Conservation (phyloP, 2,329 filamentous ascomycete genomes). For the Eutypa lata region DNA sequence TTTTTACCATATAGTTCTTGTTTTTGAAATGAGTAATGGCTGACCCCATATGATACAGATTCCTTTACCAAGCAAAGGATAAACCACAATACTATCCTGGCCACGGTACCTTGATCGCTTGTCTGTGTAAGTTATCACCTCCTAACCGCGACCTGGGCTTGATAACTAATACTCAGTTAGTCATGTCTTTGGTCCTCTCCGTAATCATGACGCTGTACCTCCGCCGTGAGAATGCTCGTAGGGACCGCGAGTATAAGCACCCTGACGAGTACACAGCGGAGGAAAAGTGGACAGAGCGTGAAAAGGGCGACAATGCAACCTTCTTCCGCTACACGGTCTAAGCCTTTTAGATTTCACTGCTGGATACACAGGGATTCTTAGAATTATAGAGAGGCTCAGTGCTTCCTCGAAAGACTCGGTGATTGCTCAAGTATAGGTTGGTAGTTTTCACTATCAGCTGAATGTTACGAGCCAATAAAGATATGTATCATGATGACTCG, state of each 20-base stretch:
- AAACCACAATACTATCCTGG: conserved; percentile 40
- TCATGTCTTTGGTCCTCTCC: conserved; percentile 47
- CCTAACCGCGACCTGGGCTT: conserved; percentile 16
- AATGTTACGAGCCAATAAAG: no score
- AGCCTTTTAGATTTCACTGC: background rate
- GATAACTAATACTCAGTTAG: background rate
- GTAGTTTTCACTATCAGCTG: no score
- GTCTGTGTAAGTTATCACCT: background rate
- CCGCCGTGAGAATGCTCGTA: conserved; percentile 51
- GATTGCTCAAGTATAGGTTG: no score
- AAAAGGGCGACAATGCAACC: conserved; percentile 55
- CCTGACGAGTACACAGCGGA: conserved; percentile 49
- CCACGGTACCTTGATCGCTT: conserved; percentile 42
- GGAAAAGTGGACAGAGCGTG: conserved; percentile 49
- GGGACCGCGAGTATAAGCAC: conserved; percentile 46
- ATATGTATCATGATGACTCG: no score
- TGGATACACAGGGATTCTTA: no score
- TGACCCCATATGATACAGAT: conserved; percentile 30
- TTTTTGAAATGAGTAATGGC: no score
- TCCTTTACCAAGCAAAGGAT: conserved; percentile 44
- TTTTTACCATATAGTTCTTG: no score
- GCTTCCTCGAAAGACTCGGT: no score
- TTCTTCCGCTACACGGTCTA: conserved; percentile 53
- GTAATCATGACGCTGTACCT: conserved; percentile 57
- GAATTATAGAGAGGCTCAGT: no score